A percentile compares a stretch with the other conserved stretches of the same genome.
Evolutionary conservation across 2,329 filamentous ascomycete genomes (phyloP).

Genomic region (Colletotrichum sp.): DNA sequence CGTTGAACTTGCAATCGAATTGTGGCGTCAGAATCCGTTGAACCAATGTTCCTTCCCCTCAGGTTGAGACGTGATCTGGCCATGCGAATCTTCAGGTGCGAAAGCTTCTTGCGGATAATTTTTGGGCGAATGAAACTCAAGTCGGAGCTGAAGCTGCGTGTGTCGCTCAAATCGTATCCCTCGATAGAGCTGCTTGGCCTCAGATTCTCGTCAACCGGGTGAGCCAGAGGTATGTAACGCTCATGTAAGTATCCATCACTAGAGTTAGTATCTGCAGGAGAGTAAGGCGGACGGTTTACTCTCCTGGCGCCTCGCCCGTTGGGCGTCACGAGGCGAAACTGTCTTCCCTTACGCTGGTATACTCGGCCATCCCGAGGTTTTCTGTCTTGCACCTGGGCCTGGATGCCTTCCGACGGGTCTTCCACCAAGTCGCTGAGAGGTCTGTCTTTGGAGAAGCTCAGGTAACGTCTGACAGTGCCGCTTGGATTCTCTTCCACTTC

Average conservation of each 20-base stretch:
- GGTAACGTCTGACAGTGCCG: neutral
- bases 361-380: neutral
- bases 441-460: neutral
- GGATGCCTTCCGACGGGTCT: neutral
- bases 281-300: neutral
- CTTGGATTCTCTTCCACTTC: neutral
- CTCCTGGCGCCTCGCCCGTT: neutral
- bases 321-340: neutral
- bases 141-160: conserved; percentile 13
- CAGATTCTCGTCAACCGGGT: conserved; percentile 2
- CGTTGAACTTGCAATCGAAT: neutral
- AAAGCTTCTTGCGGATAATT: conserved; percentile 20
- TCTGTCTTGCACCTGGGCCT: neutral
- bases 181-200: conserved; percentile 6
- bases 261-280: neutral
- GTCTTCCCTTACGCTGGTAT: conserved; percentile 1
- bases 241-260: neutral
- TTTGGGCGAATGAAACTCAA: neutral
- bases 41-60: neutral
- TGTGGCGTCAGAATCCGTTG: neutral
- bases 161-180: conserved; percentile 3
- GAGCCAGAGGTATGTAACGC: conserved; percentile 13
- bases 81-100: conserved; percentile 16
- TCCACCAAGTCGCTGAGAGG: neutral
- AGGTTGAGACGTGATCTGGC: conserved; percentile 14